Base-by-base conservation (phyloP, 2,329 filamentous ascomycete genomes). In the Trichoderma aggressivum region DNA sequence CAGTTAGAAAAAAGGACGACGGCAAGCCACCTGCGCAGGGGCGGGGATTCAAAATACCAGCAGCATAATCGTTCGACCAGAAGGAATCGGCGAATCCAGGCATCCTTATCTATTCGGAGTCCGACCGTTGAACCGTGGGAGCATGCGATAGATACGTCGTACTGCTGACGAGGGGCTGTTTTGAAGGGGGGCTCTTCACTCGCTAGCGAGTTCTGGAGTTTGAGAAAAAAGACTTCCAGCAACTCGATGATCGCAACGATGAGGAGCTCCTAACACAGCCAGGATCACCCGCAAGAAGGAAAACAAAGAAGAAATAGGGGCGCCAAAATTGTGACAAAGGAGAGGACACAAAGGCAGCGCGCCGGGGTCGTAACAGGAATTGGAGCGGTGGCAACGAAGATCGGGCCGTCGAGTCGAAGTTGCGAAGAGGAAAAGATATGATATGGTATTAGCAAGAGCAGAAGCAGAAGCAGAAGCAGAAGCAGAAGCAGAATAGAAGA, bases 61-160 rank as follows among this genome's bases (percentile, higher is more conserved):
- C 94, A 80, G 95, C 95, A 87, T 98, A 98, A 87, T 99, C 96
- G 80, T 90, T 89, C 73, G 96, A 97, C 96, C 96, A 99, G 85
- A 99, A 98, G 64, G 94, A 97, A 84, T 95, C 94, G 76, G 94
- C 91, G 83, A 99, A 98, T 78, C 93, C 89, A 76, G 92, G 92
- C 92, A 95, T 95, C 80, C 82, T 89, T 75, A 74, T 71, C 74
- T 43, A 61, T 26, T 71, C 39, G 63, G 39, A 12, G 18, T 43
- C 32, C 12, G 24, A 50, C 50, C 21, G 64, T 59, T 39, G n/a
- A 34, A n/a, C 34, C 21, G 28, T 39, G 36, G 28, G 26, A 69
- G 58, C 56, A 67, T 65, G 56, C 63, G 32, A 47, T 61, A 32
- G 55, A 32, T 39, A 28, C 58, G 58, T 43, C 39, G 59, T 64